These are phyloP conservation scores for Amphichorda felina DNA, from an alignment of 2,329 filamentous ascomycete genomes.

Conservation along the genomic window DNA sequence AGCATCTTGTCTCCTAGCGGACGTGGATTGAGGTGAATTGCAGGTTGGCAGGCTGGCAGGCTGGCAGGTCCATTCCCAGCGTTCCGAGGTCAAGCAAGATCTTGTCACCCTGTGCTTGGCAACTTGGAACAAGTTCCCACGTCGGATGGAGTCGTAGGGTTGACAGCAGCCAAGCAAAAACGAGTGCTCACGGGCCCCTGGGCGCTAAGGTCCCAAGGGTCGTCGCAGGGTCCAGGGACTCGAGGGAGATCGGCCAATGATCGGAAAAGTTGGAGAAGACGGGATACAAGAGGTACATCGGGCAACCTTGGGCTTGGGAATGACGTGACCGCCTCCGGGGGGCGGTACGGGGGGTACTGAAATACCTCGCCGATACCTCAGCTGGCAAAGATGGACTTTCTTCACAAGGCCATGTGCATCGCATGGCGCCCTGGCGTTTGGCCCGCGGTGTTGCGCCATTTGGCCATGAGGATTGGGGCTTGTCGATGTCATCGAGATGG, in stretches of 20 bases:
- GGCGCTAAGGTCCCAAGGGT: slow-evolving; percentile 15
- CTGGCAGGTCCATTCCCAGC: too few relatives aligned
- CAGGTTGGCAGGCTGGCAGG: too few relatives aligned
- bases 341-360: too few relatives aligned
- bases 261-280: slow-evolving; percentile 18
- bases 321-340: not conserved
- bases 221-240: slow-evolving; percentile 12
- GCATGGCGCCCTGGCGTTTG: not conserved
- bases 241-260: slow-evolving; percentile 17
- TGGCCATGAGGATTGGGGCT: not conserved
- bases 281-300: slow-evolving; percentile 2
- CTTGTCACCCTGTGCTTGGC: too few relatives aligned
- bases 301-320: not conserved
- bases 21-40: too few relatives aligned
- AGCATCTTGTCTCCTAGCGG: too few relatives aligned
- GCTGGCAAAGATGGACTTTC: not conserved
- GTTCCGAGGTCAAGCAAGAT: too few relatives aligned
- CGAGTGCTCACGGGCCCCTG: not conserved
- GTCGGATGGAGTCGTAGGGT: too few relatives aligned
- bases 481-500: not conserved
- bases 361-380: not conserved
- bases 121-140: too few relatives aligned
- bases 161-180: not conserved
- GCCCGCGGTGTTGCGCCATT: too few relatives aligned
- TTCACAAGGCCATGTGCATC: slow-evolving; percentile 2